Percentiles rank a stretch among this genome's conserved stretches.
phyloP scores from a whole-genome alignment of 371 early-diverging fungal species.

The Mucor indicus region DNA sequence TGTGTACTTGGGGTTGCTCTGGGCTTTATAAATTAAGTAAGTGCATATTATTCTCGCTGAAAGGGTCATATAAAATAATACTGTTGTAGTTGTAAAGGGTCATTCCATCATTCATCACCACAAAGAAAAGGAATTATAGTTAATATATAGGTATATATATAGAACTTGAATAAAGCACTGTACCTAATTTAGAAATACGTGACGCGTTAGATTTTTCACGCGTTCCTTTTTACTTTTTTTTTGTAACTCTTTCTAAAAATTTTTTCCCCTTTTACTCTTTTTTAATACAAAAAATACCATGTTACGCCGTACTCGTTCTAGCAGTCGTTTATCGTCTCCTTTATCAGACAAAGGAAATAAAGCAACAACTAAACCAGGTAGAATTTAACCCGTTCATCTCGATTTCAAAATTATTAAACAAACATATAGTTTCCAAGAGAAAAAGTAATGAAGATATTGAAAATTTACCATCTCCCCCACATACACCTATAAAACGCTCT shows the following conservation, averaged over 20 bases:
- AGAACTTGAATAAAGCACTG: too few relatives aligned
- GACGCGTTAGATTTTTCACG: too few relatives aligned
- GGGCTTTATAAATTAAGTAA: constrained; percentile 21
- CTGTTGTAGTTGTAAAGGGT: too few relatives aligned
- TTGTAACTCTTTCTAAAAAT: too few relatives aligned
- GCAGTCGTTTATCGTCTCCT: neutral
- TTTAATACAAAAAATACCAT: neutral
- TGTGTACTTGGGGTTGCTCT: constrained; percentile 16
- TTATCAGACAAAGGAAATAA: neutral
- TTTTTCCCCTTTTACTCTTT: too few relatives aligned
- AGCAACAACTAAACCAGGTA: neutral
- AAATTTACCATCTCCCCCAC: constrained; percentile 14
- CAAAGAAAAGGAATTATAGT: too few relatives aligned
- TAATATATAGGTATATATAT: too few relatives aligned
- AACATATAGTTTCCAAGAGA: constrained; percentile 11
- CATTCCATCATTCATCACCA: too few relatives aligned
- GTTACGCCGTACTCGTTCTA: constrained; percentile 3
- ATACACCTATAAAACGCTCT: constrained; percentile 5
- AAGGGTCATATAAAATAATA: neutral
- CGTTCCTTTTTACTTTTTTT: too few relatives aligned
- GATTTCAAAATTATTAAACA: neutral
- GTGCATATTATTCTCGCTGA: neutral
- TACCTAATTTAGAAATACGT: too few relatives aligned
- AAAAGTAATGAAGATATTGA: constrained; percentile 13
- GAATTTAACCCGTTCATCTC: too few relatives aligned